A percentile compares a stretch with the other conserved stretches of the same genome.
These are phyloP conservation scores for Stachybotrys echinatus DNA, from an alignment of 2,329 filamentous ascomycete species.

Conservation along the genomic window DNA sequence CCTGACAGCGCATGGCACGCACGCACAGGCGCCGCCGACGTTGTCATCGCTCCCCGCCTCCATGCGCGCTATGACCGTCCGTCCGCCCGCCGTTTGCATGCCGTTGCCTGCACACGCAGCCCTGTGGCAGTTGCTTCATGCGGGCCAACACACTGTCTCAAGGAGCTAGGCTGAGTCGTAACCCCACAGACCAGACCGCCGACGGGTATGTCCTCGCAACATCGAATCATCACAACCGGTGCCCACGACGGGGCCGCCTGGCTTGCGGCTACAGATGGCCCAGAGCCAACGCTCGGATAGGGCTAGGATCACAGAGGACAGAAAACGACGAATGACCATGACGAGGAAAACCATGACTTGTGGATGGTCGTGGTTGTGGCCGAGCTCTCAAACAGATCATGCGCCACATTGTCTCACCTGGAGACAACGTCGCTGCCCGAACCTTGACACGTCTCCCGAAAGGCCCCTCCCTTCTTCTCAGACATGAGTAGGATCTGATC, in stretches of 20 bases:
- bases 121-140: background rate
- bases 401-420: background rate
- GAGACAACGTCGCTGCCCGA: background rate
- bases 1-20: background rate
- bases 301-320: no score
- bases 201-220: no score
- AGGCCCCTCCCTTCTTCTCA: background rate
- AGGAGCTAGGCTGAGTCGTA: background rate
- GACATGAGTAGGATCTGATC: background rate
- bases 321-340: background rate
- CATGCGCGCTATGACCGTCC: background rate
- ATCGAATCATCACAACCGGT: no score
- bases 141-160: background rate
- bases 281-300: no score
- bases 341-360: background rate
- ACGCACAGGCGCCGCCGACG: background rate
- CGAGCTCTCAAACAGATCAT: background rate
- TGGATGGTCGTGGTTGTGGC: background rate
- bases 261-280: no score
- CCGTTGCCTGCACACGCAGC: background rate
- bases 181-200: background rate
- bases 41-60: background rate
- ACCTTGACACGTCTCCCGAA: background rate
- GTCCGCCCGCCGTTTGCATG: background rate
- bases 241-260: no score